These are phyloP conservation scores for Diplodia intermedia DNA, from an alignment of 2,329 filamentous ascomycete genomes.

Conservation along the genomic window DNA sequence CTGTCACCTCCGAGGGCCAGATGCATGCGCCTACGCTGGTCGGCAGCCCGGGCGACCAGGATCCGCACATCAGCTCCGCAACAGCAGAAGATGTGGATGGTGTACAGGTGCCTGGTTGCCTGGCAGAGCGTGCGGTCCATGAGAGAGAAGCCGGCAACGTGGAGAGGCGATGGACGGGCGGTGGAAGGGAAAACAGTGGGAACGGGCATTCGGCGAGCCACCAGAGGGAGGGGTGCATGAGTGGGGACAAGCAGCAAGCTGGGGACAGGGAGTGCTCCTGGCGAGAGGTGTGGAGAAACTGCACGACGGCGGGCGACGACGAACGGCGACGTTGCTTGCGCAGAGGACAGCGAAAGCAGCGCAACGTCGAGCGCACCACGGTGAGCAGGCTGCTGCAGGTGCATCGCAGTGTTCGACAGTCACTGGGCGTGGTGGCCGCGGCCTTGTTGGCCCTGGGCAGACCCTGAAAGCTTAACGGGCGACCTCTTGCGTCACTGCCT, in stretches of 20 bases:
- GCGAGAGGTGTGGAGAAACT: conserved; percentile 13
- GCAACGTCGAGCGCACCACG: neutral
- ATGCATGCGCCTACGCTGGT: no score
- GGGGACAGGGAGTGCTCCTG: conserved; percentile 24
- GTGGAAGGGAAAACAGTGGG: neutral
- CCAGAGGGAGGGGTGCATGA: conserved; percentile 22
- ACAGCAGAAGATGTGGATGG: no score
- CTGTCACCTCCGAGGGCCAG: no score
- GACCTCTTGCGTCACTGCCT: conserved; percentile 28
- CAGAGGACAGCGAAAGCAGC: neutral
- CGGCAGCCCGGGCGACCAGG: no score
- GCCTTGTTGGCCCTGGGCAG: neutral
- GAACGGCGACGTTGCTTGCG: neutral
- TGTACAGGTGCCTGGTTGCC: no score
- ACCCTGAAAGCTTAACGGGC: conserved; percentile 30
- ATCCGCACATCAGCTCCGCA: no score
- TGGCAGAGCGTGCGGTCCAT: no score
- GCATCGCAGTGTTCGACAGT: neutral
- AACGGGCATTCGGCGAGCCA: neutral
- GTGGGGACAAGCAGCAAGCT: conserved; percentile 17
- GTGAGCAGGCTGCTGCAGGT: neutral
- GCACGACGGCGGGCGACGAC: neutral
- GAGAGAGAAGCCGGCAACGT: no score
- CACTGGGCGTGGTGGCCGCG: neutral
- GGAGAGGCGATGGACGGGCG: neutral